Base-by-base conservation (phyloP, 2,329 filamentous ascomycete species). In the Talaromyces marneffei region DNA sequence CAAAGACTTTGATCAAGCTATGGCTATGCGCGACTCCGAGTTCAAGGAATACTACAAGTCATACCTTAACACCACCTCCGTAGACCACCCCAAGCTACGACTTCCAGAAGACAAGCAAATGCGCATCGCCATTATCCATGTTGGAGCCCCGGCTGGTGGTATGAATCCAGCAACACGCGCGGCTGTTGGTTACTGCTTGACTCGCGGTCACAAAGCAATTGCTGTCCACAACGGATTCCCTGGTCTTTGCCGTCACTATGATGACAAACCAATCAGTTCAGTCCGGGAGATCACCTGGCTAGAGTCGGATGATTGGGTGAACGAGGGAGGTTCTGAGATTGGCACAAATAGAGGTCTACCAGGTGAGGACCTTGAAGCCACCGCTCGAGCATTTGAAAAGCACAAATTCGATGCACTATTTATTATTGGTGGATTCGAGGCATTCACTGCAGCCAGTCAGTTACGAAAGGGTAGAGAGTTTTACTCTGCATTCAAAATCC, bases 201-300 rank as follows among this genome's bases (percentile, higher is more conserved):
- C 90, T 48, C 86, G 92, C 62, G 94, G 94, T n/a, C 94, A 99
- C 75, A 91, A 91, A 57, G 90, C 94, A 3, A 76, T 97, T 69
- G 93, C 91, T 18, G 92, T 99, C 60, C 90, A 97, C 79, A 99
- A 99, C 70, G 94, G 94, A 27, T 99, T 99, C 76, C 91, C 94
- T 33, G 94, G 94, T 16, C 87, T 99, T 61, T 89, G 91, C 59
- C 87, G 94, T 52, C 94, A 99, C 75, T 91, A 97, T 73, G 87
- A 80, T 33, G 93, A 97, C 72, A 81, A 87, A 70, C 92, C 92
- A 0, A 63, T 91, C 0, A 89, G 92, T 40, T 86, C 94, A 2
- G 92, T 99, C 8, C 88, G 92, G 33, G 85, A 89, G 40, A 90
- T 97, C 63, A 81, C 88, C 67, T 99, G 94, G 94, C 84, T 97